Evolutionary conservation across 768 basidiomycete species (phyloP).

Genomic region (Boletus reticuloceps): DNA sequence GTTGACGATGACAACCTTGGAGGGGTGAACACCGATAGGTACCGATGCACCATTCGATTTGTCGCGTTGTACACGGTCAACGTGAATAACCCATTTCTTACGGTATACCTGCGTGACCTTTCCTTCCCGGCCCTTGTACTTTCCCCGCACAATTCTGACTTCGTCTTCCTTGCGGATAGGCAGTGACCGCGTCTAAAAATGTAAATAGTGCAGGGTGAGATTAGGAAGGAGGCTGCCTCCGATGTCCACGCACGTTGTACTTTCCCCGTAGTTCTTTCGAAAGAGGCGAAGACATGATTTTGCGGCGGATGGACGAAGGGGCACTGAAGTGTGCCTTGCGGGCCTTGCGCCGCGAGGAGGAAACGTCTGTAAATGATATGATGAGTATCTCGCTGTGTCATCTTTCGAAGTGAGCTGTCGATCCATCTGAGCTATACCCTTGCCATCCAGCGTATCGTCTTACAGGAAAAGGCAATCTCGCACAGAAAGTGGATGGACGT

Average conservation of each 20-base stretch:
- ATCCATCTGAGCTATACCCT: constrained; percentile 41
- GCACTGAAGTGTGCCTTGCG: constrained; percentile 98
- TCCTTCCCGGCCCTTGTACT: constrained; percentile 98
- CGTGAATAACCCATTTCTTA: constrained; percentile 98
- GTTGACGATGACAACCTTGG: constrained; percentile 91
- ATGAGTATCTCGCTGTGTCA: constrained; percentile 32
- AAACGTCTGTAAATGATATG: constrained; percentile 57
- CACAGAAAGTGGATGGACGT: constrained; percentile 16
- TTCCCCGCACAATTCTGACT: constrained; percentile 93
- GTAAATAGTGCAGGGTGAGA: neutral
- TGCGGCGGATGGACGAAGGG: constrained; percentile 91
- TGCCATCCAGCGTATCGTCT: constrained; percentile 54
- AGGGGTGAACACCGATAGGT: constrained; percentile 94
- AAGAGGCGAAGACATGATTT: constrained; percentile 96
- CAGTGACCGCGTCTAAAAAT: constrained; percentile 74
- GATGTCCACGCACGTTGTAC: constrained; percentile 67
- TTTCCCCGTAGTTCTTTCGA: constrained; percentile 93
- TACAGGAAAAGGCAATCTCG: constrained; percentile 29
- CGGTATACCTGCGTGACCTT: constrained; percentile 98
- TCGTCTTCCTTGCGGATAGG: constrained; percentile 99
- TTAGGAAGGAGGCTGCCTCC: neutral
- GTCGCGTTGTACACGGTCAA: constrained; percentile 96
- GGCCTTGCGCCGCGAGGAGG: constrained; percentile 94
- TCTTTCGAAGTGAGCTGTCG: constrained; percentile 4
- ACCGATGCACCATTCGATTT: constrained; percentile 95